These are phyloP conservation scores for Blastobotrys peoriensis DNA, from an alignment of 805 yeast genomes.

Conservation along the genomic window DNA sequence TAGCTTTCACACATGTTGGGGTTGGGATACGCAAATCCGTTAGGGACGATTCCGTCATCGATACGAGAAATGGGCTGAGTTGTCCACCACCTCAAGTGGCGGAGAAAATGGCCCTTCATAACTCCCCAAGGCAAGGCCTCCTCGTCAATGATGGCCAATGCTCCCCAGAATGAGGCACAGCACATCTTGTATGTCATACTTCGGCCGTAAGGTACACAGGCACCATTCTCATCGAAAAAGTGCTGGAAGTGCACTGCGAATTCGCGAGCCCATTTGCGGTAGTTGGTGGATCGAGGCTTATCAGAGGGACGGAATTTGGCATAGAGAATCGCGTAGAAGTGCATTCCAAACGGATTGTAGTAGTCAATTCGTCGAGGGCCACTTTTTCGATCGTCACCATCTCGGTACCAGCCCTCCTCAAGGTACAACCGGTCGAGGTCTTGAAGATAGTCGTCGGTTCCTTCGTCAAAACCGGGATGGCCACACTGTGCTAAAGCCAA, in stretches of 20 bases:
- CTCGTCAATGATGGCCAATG: slow-evolving; percentile 17
- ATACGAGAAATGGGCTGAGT: slow-evolving; percentile 18
- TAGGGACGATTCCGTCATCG: slow-evolving; percentile 16
- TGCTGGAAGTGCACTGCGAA: slow-evolving; percentile 24
- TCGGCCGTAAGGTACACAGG: slow-evolving; percentile 21
- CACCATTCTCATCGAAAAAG: slow-evolving; percentile 21
- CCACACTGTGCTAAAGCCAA: slow-evolving; percentile 25
- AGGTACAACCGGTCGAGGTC: slow-evolving; percentile 24
- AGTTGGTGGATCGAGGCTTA: slow-evolving; percentile 16
- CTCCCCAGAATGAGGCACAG: slow-evolving; percentile 19
- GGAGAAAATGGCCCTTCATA: slow-evolving; percentile 17
- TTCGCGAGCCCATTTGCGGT: slow-evolving; percentile 18
- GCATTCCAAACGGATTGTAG: slow-evolving; percentile 30
- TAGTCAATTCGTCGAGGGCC: slow-evolving; percentile 23
- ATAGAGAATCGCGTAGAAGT: slow-evolving; percentile 26
- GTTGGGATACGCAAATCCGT: slow-evolving; percentile 22
- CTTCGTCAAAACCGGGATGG: slow-evolving; percentile 13
- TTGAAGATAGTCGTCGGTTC: slow-evolving; percentile 20
- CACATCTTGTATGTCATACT: slow-evolving; percentile 20
- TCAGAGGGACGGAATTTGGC: slow-evolving; percentile 18
- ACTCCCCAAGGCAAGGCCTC: slow-evolving; percentile 19
- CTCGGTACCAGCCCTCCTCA: slow-evolving; percentile 30
- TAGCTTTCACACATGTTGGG: slow-evolving; percentile 20
- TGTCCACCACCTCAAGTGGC: slow-evolving; percentile 22
- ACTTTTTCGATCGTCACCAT: slow-evolving; percentile 22